Base-by-base conservation (phyloP, 108 stramenopile species). In the Schizochytrium sp. region DNA sequence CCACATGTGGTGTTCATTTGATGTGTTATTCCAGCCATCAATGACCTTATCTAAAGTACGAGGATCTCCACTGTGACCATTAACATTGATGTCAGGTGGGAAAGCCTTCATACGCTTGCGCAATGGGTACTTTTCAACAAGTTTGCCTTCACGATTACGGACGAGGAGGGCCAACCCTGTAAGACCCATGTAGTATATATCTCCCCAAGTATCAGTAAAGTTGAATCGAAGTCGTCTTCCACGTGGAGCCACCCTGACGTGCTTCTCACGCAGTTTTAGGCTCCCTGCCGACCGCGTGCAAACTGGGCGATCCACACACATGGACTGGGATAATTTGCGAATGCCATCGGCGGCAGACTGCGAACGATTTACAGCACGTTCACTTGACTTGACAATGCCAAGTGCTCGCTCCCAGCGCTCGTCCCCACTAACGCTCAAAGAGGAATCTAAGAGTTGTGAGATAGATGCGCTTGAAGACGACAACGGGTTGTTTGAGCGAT, bases 41-140 rank as follows among this genome's bases (percentile, higher is more conserved):
- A 87, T 56, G 55, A 87, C 41, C 87, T 87, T 87, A 45, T 87
- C 87, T 7, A 87, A 57, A 2, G 87, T 87, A 17, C 87, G 87
- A n/a, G 87, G 87, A 28, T 87, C 87, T 13, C 87, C 87, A 38
- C 38, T 38, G 40, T 87, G 87, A 15, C 87, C 87, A 44, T 28
- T 83, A n/a, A 83, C 76, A 40, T 83, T 83, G 55, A 83, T 83
- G 28, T 83, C 76, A 42, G 50, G 10, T 7, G 76, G 76, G 76
- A n/a, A 10, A 5, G 76, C 76, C 76, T 55, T 49, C 28, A 83
- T 83, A 13, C 53, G 76, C 40, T 83, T 83, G 17, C 47, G 47
- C 15, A 55, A 42, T 2, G 76, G 76, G 76, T 83, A 83, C 76
- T 10, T 5, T 55, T 83, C 76, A 15, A 28, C 2, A 13, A 83